These are phyloP conservation scores for Dimocarpus longan DNA, from an alignment of 345 rosid species.

Conservation along the genomic window DNA sequence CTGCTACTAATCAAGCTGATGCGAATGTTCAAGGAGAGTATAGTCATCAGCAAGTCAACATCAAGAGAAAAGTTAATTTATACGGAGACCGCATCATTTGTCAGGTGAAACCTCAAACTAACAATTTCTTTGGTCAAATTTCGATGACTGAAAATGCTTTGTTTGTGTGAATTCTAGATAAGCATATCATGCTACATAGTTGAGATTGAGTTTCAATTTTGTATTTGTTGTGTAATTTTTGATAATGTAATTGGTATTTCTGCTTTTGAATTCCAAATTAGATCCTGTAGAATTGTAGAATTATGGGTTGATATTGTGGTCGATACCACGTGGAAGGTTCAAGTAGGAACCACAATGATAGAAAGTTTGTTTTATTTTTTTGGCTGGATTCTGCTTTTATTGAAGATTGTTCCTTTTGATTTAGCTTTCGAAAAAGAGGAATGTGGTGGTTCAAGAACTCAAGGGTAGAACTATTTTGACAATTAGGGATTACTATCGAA, in stretches of 20 bases:
- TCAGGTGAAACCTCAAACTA: slow-evolving; percentile 38
- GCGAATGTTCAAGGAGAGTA: slow-evolving; percentile 13
- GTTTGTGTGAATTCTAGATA: background rate
- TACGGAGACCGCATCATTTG: slow-evolving; percentile 54
- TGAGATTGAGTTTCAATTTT: background rate
- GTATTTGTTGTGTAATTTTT: background rate
- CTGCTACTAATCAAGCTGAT: slow-evolving; percentile 11
- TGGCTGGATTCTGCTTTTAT: background rate
- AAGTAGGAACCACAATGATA: background rate
- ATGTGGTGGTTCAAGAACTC: slow-evolving; percentile 46
- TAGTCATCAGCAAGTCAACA: slow-evolving; percentile 18
- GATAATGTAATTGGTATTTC: no score
- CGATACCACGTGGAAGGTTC: background rate
- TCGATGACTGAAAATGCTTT: background rate
- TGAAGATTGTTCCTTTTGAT: slow-evolving; percentile 19
- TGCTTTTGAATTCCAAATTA: background rate
- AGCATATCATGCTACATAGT: background rate
- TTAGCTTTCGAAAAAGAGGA: slow-evolving; percentile 65
- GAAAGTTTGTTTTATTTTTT: background rate
- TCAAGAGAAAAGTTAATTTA: slow-evolving; percentile 24
- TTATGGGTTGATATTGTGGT: background rate
- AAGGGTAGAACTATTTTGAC: slow-evolving; percentile 52
- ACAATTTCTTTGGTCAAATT: background rate
- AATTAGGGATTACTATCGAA: slow-evolving; percentile 50
- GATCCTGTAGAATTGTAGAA: no score